Conservation (phyloP, 2,329 filamentous ascomycete species). For the Hypoxylon sp. region DNA sequence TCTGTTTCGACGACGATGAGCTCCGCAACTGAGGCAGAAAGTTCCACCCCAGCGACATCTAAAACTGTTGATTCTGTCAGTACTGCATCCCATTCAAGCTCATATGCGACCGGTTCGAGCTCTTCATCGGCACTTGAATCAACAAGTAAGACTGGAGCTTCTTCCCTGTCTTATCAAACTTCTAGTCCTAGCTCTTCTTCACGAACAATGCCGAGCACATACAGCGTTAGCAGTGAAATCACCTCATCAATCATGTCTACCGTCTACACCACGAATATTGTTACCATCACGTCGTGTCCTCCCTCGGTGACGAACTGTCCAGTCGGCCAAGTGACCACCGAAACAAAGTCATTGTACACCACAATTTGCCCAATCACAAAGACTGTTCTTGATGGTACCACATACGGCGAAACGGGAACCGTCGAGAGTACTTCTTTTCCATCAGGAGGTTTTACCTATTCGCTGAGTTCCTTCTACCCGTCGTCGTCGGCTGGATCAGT, state of each 20-base stretch:
- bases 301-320: slow-evolving; percentile 51
- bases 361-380: slow-evolving; percentile 54
- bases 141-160: slow-evolving; percentile 26
- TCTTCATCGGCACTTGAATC: slow-evolving; percentile 29
- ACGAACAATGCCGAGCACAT: slow-evolving; percentile 49
- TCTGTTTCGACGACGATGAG: slow-evolving; percentile 48
- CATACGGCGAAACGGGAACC: slow-evolving; percentile 41
- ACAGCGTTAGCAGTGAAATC: slow-evolving; percentile 51
- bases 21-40: slow-evolving; percentile 41
- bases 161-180: slow-evolving; percentile 35
- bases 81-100: slow-evolving; percentile 21
- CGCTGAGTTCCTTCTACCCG: slow-evolving; percentile 21
- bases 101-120: slow-evolving; percentile 20
- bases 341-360: slow-evolving; percentile 52
- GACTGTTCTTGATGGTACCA: slow-evolving; percentile 52
- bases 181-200: slow-evolving; percentile 37
- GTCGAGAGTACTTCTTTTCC: slow-evolving; percentile 22
- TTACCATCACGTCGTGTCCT: slow-evolving; percentile 50
- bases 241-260: slow-evolving; percentile 51
- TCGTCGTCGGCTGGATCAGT: slow-evolving; percentile 12
- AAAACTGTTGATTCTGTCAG: slow-evolving; percentile 26
- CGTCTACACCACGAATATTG: slow-evolving; percentile 52
- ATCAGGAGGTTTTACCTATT: slow-evolving; percentile 11
- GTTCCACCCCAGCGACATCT: slow-evolving; percentile 25
- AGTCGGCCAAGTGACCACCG: slow-evolving; percentile 51